Percentiles rank a stretch among this genome's conserved stretches.
phyloP scores from a whole-genome alignment of 345 rosid genomes.

The Citrus medica region DNA sequence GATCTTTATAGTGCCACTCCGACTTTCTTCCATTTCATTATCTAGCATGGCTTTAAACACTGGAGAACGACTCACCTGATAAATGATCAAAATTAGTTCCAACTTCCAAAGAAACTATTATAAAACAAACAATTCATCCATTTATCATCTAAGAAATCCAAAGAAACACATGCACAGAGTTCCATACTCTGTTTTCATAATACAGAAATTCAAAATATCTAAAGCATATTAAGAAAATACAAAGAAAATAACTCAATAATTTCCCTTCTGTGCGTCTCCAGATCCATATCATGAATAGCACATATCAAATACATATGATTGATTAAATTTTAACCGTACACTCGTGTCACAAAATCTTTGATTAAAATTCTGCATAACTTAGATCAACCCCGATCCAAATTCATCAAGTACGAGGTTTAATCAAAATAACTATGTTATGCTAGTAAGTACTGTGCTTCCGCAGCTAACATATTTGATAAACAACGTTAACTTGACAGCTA shows the following conservation, averaged over 20 bases:
- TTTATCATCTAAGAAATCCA: background rate
- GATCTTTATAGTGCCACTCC: slow-evolving; percentile 78
- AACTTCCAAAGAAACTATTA: background rate
- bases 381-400: too few species aligned
- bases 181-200: background rate
- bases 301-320: background rate
- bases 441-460: background rate
- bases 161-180: background rate
- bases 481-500: too few species aligned
- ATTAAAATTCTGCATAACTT: too few species aligned
- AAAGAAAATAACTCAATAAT: background rate
- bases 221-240: background rate
- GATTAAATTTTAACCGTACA: too few species aligned
- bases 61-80: slow-evolving; percentile 72
- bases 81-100: background rate
- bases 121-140: background rate
- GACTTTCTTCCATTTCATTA: slow-evolving; percentile 86
- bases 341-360: too few species aligned
- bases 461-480: background rate
- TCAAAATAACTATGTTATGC: too few species aligned
- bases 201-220: background rate
- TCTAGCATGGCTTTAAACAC: slow-evolving; percentile 87
- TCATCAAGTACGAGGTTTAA: background rate
- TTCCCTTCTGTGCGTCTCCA: background rate
- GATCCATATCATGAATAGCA: background rate